phyloP scores from a whole-genome alignment of 2,329 filamentous ascomycete species.

The Lasiodiplodia theobromae region DNA sequence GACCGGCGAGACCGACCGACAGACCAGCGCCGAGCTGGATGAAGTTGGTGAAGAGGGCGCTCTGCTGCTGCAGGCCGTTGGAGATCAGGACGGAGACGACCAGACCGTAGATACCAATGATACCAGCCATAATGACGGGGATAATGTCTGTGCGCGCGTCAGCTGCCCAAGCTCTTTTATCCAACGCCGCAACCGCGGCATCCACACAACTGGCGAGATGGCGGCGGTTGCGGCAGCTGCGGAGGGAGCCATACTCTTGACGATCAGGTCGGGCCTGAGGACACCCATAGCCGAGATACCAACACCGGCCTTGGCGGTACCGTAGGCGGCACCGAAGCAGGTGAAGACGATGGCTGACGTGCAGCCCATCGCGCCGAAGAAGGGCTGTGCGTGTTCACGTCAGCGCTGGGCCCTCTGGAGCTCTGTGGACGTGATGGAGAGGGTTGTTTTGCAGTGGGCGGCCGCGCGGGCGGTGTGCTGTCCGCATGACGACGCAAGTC shows the following conservation, averaged over 20 bases:
- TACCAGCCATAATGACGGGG: slow-evolving; percentile 99
- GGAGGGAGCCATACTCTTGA: slow-evolving; percentile 83
- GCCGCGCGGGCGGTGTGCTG: slow-evolving; percentile 31
- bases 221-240: neutral
- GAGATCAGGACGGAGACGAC: slow-evolving; percentile 63
- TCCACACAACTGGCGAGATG: slow-evolving; percentile 34
- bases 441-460: slow-evolving; percentile 4
- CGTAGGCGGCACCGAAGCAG: slow-evolving; percentile 95
- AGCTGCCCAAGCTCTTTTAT: slow-evolving; percentile 28
- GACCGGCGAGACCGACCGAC: slow-evolving; percentile 78
- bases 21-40: slow-evolving; percentile 62
- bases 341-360: slow-evolving; percentile 95
- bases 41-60: slow-evolving; percentile 59
- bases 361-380: slow-evolving; percentile 98
- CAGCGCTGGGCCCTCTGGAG: slow-evolving; percentile 34
- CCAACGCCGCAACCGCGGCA: slow-evolving; percentile 15
- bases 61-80: slow-evolving; percentile 57
- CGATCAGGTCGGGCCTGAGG: slow-evolving; percentile 94
- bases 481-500: slow-evolving; percentile 26
- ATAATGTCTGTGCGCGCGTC: slow-evolving; percentile 79
- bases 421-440: slow-evolving; percentile 10
- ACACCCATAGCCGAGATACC: slow-evolving; percentile 99
- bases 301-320: slow-evolving; percentile 98
- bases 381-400: slow-evolving; percentile 64
- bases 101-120: slow-evolving; percentile 90